These are phyloP conservation scores for Chloranthus sessilifolius DNA, from an alignment of 164 flowering plant genomes.

Conservation along the genomic window DNA sequence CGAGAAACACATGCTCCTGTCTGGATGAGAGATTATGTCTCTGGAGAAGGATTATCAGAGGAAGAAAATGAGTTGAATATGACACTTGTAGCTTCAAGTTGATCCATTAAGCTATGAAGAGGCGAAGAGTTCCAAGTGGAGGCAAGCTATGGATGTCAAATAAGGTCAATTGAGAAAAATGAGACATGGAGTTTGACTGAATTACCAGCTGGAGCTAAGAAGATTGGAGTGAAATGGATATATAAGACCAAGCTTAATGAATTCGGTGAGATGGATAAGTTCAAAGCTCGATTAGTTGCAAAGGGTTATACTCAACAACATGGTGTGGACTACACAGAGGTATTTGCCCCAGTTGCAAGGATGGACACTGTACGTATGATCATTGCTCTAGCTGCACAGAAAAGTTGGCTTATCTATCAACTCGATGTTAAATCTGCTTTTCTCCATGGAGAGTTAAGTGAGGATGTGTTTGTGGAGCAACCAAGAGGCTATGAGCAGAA, in stretches of 20 bases:
- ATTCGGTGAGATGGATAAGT: too few relatives aligned
- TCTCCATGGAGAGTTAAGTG: too few relatives aligned
- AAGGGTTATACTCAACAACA: not conserved
- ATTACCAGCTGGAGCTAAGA: not conserved
- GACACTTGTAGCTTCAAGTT: not conserved
- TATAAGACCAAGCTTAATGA: too few relatives aligned
- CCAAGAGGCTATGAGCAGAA: too few relatives aligned
- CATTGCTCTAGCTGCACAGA: constrained; percentile 6
- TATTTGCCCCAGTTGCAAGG: constrained; percentile 3
- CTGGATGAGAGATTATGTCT: constrained; percentile 1
- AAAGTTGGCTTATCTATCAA: too few relatives aligned
- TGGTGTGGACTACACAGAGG: not conserved
- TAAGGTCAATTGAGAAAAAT: constrained; percentile 5
- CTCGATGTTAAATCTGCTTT: too few relatives aligned
- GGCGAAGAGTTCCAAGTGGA: constrained; percentile 1
- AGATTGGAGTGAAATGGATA: too few relatives aligned
- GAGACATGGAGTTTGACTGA: not conserved
- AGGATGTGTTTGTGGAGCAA: too few relatives aligned
- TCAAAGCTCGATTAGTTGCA: not conserved
- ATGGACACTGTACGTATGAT: constrained; percentile 9
- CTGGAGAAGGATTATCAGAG: constrained; percentile 2
- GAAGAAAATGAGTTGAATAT: constrained; percentile 2
- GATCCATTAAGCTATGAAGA: not conserved
- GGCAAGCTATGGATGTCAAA: not conserved
- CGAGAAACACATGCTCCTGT: too few relatives aligned